These are phyloP conservation scores for Biscogniauxia marginata DNA, from an alignment of 2,329 filamentous ascomycete genomes.

Conservation along the genomic window DNA sequence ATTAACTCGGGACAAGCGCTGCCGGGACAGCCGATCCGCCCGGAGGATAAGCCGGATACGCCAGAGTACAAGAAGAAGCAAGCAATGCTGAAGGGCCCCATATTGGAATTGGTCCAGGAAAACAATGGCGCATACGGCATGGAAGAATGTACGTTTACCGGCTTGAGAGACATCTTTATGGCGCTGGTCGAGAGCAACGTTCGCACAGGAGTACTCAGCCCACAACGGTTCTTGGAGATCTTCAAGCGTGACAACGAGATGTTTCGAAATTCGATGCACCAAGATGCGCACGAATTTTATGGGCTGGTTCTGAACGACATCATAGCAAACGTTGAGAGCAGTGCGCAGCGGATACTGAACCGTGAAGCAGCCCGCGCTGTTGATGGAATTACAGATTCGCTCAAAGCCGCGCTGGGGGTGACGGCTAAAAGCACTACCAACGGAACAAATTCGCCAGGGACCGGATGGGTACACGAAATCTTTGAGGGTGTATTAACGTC, in stretches of 20 bases:
- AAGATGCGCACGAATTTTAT: constrained; percentile 96
- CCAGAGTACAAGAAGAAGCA: constrained; percentile 98
- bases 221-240: constrained; percentile 89
- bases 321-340: constrained; percentile 89
- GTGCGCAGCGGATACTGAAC: constrained; percentile 64
- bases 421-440: constrained; percentile 33
- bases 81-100: constrained; percentile 81
- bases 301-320: constrained; percentile 95
- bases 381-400: constrained; percentile 50
- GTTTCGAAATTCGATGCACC: constrained; percentile 96
- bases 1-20: constrained; percentile 54
- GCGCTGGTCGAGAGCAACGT: constrained; percentile 78
- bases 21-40: constrained; percentile 56
- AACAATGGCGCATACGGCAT: constrained; percentile 82
- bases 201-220: constrained; percentile 86
- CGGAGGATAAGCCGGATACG: constrained; percentile 91
- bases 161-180: constrained; percentile 93
- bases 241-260: constrained; percentile 94
- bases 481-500: constrained; percentile 95
- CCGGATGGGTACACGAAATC: constrained; percentile 93
- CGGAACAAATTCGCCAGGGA: constrained; percentile 58
- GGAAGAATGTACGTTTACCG: constrained; percentile 92
- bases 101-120: constrained; percentile 80
- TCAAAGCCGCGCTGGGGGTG: constrained; percentile 44
- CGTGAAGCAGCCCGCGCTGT: constrained; percentile 42